phyloP scores from a whole-genome alignment of 2,329 filamentous ascomycete species.

The Botrytis sinoallii region DNA sequence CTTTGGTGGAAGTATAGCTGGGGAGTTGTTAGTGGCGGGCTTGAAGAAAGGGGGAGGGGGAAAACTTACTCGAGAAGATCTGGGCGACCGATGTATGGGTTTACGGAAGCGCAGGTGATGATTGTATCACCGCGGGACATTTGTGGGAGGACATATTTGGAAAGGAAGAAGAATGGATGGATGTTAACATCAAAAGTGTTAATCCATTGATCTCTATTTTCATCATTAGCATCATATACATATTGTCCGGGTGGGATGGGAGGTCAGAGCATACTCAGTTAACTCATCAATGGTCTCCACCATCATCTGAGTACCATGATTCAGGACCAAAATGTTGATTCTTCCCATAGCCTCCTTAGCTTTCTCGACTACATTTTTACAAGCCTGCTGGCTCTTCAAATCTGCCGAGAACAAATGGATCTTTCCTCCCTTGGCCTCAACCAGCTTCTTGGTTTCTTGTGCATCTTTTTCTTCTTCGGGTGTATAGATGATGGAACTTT shows the following conservation, averaged over 20 bases:
- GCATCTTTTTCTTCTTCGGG: slow-evolving; percentile 75
- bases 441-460: slow-evolving; percentile 66
- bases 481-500: slow-evolving; percentile 70
- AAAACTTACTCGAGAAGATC: slow-evolving; percentile 62
- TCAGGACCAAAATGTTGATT: slow-evolving; percentile 74
- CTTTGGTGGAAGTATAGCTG: slow-evolving; percentile 72
- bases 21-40: background rate
- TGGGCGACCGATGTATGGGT: slow-evolving; percentile 76
- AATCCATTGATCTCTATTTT: slow-evolving; percentile 67
- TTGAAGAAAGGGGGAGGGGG: background rate
- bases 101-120: slow-evolving; percentile 84
- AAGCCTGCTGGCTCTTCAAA: slow-evolving; percentile 63
- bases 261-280: slow-evolving; percentile 49
- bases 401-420: slow-evolving; percentile 64
- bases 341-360: slow-evolving; percentile 63
- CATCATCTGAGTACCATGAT: slow-evolving; percentile 74
- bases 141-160: slow-evolving; percentile 73
- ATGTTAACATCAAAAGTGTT: slow-evolving; percentile 82
- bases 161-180: slow-evolving; percentile 75
- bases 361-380: slow-evolving; percentile 65
- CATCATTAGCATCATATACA: slow-evolving; percentile 22
- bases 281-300: slow-evolving; percentile 68
- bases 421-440: slow-evolving; percentile 64
- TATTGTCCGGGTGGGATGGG: too few species aligned
- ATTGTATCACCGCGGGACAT: slow-evolving; percentile 73